Base-by-base conservation (phyloP, 2,329 filamentous ascomycete species). In the Akanthomyces muscarius region DNA sequence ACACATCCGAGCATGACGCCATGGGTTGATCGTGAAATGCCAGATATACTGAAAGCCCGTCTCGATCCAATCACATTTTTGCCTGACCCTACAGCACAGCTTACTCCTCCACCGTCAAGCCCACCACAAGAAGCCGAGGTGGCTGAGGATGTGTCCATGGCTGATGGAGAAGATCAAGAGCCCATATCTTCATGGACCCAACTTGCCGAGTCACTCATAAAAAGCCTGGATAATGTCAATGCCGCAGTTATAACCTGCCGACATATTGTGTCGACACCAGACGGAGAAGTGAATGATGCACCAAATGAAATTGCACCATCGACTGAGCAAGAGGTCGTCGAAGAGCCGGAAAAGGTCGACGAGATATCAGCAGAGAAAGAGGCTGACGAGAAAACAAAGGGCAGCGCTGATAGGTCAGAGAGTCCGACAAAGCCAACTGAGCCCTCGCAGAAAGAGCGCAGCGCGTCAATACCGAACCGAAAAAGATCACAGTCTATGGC, bases 401-500 rank as follows among this genome's bases (percentile, higher is more conserved):
- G 68, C 8, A 51, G 58, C n/a, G 65, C 68, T 1, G 69, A 71
- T 33, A 59, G 48, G 4, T 63, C 67, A 1, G 68, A 69, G 16
- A 69, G 71, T 8, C 57, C 66, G 11, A 51, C 66, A 8, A 77
- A 76, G 44, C 63, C 68, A 41, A 64, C 69, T 2, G 73, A 73
- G 14, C 63, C 69, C 13, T 54, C 66, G 7, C 72, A 73, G 61
- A 78, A 76, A 47, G 71, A 74, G 25, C 70, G 72, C 5, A 77
- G 76, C 52, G 67, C 68, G n/a, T 78, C 80, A 2, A 67, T 77
- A 6, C 72, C 77, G 14, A 81, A 80, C 0, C 79, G 85, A 57
- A 88, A 88, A 70, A 79, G 86, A 56, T 88, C 86, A 2, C 86
- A 88, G 65, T 89, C 86, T 13, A 74, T 76, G 36, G 86, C 86